Conservation (phyloP, 2,329 filamentous ascomycete genomes). For the Neonectria sp. region DNA sequence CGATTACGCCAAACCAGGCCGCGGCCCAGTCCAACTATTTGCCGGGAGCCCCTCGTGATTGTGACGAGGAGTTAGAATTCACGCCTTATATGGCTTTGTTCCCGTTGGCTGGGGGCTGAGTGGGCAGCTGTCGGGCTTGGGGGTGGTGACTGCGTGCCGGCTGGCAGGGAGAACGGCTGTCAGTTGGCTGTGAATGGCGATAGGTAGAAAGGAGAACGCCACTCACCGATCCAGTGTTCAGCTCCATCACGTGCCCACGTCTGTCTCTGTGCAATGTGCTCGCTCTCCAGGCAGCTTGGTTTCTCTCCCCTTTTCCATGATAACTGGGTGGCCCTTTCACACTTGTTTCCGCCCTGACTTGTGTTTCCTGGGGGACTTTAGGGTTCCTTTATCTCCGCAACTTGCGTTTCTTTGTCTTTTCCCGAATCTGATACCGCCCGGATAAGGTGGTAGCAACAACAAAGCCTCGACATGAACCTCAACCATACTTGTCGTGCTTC, state of each 20-base stretch:
- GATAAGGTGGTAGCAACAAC: not conserved
- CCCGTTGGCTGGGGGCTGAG: not conserved
- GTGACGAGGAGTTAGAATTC: slow-evolving; percentile 2
- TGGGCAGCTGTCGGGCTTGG: slow-evolving; percentile 6
- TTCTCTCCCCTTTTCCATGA: not conserved
- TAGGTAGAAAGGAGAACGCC: not conserved
- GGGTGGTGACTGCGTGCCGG: not conserved
- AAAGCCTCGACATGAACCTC: slow-evolving; percentile 24
- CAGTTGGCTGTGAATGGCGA: not conserved
- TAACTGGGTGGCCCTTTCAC: not conserved
- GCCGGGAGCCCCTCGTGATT: slow-evolving; percentile 18
- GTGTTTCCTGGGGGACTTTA: not conserved
- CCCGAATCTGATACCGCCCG: not conserved
- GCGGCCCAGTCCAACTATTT: not conserved
- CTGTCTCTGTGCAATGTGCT: not conserved
- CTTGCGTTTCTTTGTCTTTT: not conserved
- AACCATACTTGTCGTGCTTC: slow-evolving; percentile 87
- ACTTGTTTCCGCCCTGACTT: not conserved
- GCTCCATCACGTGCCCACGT: not conserved
- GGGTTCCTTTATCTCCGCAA: not conserved
- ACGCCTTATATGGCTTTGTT: slow-evolving; percentile 23
- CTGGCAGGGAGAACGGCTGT: not conserved
- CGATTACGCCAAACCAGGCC: slow-evolving; percentile 11
- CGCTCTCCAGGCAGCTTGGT: not conserved
- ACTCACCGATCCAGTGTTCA: not conserved